Base-by-base conservation (phyloP, 805 yeast genomes). In the Starmerella khaoyaiensis region DNA sequence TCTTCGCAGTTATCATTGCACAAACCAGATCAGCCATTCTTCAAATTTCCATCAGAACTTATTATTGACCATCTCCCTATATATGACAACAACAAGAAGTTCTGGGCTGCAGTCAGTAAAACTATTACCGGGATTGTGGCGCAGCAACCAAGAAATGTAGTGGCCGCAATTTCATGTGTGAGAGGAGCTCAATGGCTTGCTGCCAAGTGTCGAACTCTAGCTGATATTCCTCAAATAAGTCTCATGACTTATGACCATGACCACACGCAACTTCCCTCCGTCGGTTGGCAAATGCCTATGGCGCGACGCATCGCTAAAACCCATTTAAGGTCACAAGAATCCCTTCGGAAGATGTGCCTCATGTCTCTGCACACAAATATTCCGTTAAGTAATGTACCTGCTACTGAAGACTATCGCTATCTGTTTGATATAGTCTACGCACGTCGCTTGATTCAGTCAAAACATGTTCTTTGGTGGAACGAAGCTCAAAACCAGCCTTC, bases 391-490 rank as follows among this genome's bases (percentile, higher is more conserved):
- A 87, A 90, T 51, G 59, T 87, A 46, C 75, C 74, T 45, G 65
- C 74, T n/a, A 40, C 45, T 1, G 87, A 79, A 40, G 79, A 81
- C 45, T 65, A 76, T 58, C 76, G 80, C 0, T 80, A 72, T 49
- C 62, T 84, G 49, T 79, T 87, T 41, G 99, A 90, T 57, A 68
- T 87, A 28, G 75, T 75, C 38, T 90, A 82, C 56, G 93, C 97
- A 0, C 66, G 98, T 50, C 66, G 75, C 35, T 65, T 90, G 39
- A 63, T 63, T 15, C 67, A 72, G 32, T 70, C 72, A 33, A 72
- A 74, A 42, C 70, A 80, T 28, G 77, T 87, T 5, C 61, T 93
- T 21, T 90, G 98, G 97, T 90, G 98, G 97, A 80, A 94, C 0
- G 71, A 76, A 3, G 36, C 42, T 2, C 65, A 67, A 14, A 79